phyloP scores from a whole-genome alignment of 371 early-diverging fungal genomes.

The Zychaea mexicana region DNA sequence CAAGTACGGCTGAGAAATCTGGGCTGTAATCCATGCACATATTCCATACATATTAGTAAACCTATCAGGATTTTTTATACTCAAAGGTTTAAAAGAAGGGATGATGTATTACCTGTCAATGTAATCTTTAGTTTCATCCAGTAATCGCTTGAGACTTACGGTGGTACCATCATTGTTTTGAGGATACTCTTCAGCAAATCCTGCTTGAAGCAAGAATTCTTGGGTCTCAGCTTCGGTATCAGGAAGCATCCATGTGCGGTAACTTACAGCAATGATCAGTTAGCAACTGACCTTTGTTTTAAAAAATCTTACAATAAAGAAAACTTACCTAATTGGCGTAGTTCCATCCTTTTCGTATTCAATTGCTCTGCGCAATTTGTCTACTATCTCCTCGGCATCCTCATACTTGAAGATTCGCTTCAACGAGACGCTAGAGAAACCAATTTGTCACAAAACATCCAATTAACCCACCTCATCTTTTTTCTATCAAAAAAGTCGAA shows the following conservation, averaged over 20 bases:
- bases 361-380: conserved; percentile 29
- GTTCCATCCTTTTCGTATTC: conserved; percentile 36
- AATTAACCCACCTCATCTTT: neutral
- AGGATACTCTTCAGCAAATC: conserved; percentile 27
- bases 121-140: conserved; percentile 85
- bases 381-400: conserved; percentile 27
- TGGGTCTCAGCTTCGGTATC: conserved; percentile 60
- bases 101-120: conserved; percentile 73
- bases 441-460: neutral
- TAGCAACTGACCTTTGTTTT: neutral
- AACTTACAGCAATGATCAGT: too few relatives aligned
- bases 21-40: conserved; percentile 34
- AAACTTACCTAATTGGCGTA: conserved; percentile 28
- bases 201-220: conserved; percentile 65
- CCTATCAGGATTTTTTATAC: neutral
- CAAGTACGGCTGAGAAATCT: conserved; percentile 60
- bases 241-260: conserved; percentile 70
- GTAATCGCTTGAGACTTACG: conserved; percentile 55
- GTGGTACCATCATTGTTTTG: conserved; percentile 26
- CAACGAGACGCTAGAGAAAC: conserved; percentile 27
- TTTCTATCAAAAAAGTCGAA: neutral
- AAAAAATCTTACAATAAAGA: neutral
- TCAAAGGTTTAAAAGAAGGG: too few relatives aligned
- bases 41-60: neutral
- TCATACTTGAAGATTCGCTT: conserved; percentile 34